Percentiles rank a stretch among this genome's conserved stretches.
These are phyloP conservation scores for Chenopodium album DNA, from an alignment of 148 eudicot genomes.

Conservation along the genomic window DNA sequence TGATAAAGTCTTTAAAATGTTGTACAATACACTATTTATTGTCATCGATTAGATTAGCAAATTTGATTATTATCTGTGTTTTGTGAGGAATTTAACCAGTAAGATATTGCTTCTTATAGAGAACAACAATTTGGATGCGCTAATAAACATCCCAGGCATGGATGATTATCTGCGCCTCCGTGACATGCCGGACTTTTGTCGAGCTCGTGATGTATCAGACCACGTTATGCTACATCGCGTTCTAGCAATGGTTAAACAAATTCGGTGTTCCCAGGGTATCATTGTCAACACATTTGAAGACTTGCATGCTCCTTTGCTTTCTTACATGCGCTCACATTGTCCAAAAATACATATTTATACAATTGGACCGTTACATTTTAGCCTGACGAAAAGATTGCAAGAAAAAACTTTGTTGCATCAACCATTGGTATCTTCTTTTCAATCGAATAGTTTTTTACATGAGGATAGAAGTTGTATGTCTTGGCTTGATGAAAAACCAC, in stretches of 20 bases:
- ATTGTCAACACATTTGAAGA: slow-evolving; percentile 34
- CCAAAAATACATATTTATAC: slow-evolving; percentile 16
- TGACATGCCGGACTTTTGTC: slow-evolving; percentile 28
- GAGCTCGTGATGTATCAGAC: background rate
- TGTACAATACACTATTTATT: too few relatives aligned
- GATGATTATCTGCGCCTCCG: slow-evolving; percentile 18
- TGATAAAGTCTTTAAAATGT: too few relatives aligned
- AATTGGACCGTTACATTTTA: slow-evolving; percentile 29
- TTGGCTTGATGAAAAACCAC: slow-evolving; percentile 25
- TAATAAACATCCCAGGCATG: slow-evolving; percentile 25
- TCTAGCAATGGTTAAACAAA: slow-evolving; percentile 4
- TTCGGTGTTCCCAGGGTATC: slow-evolving; percentile 20
- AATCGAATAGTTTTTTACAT: slow-evolving; percentile 20
- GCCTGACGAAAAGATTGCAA: slow-evolving; percentile 1
- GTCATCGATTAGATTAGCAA: too few relatives aligned
- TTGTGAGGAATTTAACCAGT: background rate
- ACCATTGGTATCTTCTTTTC: too few relatives aligned
- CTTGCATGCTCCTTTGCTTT: slow-evolving; percentile 19
- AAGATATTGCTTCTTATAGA: background rate
- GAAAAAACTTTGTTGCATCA: background rate
- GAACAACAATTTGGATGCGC: background rate
- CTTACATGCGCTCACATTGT: slow-evolving; percentile 18
- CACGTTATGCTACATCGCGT: background rate
- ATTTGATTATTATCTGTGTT: too few relatives aligned
- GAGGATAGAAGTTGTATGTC: slow-evolving; percentile 27